phyloP scores from a whole-genome alignment of 1,284 basidiomycete species.

The Cryptococcus floricola region DNA sequence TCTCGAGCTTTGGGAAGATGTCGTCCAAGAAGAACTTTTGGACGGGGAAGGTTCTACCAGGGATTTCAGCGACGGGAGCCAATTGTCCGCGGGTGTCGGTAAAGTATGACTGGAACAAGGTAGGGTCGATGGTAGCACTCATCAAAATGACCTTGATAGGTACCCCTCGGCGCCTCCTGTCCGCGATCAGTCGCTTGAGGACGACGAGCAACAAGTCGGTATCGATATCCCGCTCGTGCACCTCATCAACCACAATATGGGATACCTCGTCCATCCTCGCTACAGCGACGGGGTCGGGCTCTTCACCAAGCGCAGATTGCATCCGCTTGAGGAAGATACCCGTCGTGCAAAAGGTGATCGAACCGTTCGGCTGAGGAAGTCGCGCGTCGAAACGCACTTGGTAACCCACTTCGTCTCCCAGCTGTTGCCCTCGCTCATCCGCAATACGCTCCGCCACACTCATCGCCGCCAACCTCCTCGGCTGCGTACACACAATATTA shows the following conservation, averaged over 20 bases:
- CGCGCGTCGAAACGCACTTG: constrained; percentile 88
- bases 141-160: constrained; percentile 88
- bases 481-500: constrained; percentile 92
- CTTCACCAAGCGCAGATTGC: constrained; percentile 65
- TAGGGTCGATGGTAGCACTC: constrained; percentile 93
- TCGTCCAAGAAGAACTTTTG: constrained; percentile 78
- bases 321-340: constrained; percentile 85
- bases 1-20: constrained; percentile 58
- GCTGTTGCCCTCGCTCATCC: constrained; percentile 73
- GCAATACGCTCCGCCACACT: constrained; percentile 90
- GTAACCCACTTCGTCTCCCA: constrained; percentile 78
- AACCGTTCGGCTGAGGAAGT: constrained; percentile 73
- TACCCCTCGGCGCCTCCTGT: constrained; percentile 67
- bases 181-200: constrained; percentile 75
- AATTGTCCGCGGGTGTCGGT: constrained; percentile 58
- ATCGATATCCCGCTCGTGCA: constrained; percentile 93
- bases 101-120: constrained; percentile 86
- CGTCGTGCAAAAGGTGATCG: constrained; percentile 88
- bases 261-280: constrained; percentile 72
- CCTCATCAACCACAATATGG: constrained; percentile 92
- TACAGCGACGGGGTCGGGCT: constrained; percentile 36
- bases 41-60: constrained; percentile 91
- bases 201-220: constrained; percentile 90
- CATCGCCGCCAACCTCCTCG: constrained; percentile 85
- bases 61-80: constrained; percentile 75